These are phyloP conservation scores for Naegleria fowleri DNA, from an alignment of 208 protist species.

Conservation along the genomic window DNA sequence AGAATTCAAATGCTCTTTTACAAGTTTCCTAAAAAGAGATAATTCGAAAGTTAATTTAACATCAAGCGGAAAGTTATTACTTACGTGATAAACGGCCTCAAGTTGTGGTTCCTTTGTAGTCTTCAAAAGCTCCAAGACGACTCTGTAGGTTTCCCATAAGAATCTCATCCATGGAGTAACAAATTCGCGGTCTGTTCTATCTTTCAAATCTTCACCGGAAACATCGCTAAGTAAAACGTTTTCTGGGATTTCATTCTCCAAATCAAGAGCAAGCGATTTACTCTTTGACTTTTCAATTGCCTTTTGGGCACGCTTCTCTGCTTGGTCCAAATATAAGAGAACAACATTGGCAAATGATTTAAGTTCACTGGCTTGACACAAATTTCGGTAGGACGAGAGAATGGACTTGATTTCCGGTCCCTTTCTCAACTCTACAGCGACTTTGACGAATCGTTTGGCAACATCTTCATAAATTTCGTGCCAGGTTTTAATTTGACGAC, in stretches of 20 bases:
- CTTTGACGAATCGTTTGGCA: neutral
- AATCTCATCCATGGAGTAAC: slow-evolving; percentile 38
- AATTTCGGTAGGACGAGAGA: neutral
- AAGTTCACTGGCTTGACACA: neutral
- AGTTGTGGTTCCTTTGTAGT: slow-evolving; percentile 13
- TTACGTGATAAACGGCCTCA: neutral
- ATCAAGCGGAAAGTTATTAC: neutral
- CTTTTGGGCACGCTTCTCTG: neutral
- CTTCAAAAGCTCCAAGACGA: slow-evolving; percentile 12
- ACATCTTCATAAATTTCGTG: slow-evolving; percentile 22
- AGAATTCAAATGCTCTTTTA: slow-evolving; percentile 32
- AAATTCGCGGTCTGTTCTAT: slow-evolving; percentile 34
- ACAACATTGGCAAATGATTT: neutral
- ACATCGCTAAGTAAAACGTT: slow-evolving; percentile 22
- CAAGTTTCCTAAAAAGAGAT: neutral
- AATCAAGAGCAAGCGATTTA: neutral
- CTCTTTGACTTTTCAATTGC: neutral
- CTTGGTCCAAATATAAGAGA: neutral
- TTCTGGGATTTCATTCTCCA: slow-evolving; percentile 35
- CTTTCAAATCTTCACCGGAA: slow-evolving; percentile 34
- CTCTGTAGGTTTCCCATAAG: slow-evolving; percentile 36
- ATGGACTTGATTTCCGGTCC: neutral
- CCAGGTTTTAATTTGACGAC: slow-evolving; percentile 1
- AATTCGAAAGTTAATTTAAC: neutral
- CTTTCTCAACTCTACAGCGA: neutral